phyloP scores from a whole-genome alignment of 2,329 filamentous ascomycete genomes.

The Cladophialophora exuberans region DNA sequence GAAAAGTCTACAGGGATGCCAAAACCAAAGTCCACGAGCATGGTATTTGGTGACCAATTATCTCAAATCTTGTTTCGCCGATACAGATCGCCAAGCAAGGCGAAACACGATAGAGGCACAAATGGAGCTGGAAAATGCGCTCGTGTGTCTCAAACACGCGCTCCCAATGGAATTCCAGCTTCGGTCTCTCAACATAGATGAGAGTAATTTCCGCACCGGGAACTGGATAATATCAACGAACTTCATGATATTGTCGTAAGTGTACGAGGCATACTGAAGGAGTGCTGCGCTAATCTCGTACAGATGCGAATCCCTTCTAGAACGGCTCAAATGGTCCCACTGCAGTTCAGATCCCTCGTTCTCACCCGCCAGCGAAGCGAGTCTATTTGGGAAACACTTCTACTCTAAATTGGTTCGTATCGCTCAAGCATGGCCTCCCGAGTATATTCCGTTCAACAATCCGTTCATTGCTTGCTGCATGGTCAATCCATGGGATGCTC shows the following conservation, averaged over 20 bases:
- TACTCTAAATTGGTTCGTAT: constrained; percentile 6
- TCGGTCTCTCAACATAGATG: constrained; percentile 5
- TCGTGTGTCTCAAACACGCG: constrained; percentile 12
- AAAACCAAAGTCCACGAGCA: constrained; percentile 17
- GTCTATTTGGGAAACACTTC: constrained; percentile 1
- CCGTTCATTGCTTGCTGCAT: constrained; percentile 13
- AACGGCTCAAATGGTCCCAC: constrained; percentile 1
- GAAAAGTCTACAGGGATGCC: constrained; percentile 16
- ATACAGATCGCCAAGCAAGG: background rate
- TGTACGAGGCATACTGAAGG: background rate
- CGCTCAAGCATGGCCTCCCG: constrained; percentile 11
- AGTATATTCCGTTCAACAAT: constrained; percentile 7
- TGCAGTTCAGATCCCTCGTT: background rate
- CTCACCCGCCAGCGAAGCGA: background rate
- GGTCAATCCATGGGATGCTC: constrained; percentile 10
- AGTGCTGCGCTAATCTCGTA: background rate
- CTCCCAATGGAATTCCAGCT: constrained; percentile 13
- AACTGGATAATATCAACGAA: constrained; percentile 22
- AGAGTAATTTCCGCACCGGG: background rate
- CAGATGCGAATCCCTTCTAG: constrained; percentile 10
- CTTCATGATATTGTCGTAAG: constrained; percentile 19
- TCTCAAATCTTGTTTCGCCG: constrained; percentile 12
- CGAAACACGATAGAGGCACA: background rate
- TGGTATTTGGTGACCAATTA: constrained; percentile 22
- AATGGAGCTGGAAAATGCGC: constrained; percentile 4